Base-by-base conservation (phyloP, 1,284 basidiomycete species). In the Tilletia indica region DNA sequence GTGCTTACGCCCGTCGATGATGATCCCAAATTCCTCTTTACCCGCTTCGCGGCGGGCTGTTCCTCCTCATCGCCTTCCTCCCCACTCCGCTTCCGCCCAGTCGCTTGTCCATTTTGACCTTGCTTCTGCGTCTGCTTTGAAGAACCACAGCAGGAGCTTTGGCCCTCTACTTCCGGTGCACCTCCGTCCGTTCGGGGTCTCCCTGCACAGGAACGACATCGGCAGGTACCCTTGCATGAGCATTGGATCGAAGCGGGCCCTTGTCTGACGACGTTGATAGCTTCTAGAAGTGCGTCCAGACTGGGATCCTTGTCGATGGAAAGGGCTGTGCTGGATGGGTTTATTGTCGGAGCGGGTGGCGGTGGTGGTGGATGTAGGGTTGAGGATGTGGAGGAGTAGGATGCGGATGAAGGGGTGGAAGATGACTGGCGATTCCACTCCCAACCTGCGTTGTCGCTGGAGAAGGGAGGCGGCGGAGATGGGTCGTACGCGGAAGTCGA, bases 171-270 rank as follows among this genome's bases (percentile, higher is more conserved):
- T 25, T 14, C 9, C 11, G 6, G 19, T 14, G 3, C 21, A 58
- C 21, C 25, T 14, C 5, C 12, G 16, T 25, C 5, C 34, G 21
- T 31, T 34, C 25, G 56, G 12, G 21, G 56, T 48, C 69, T 74
- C 11, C 70, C 71, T 19, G 73, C 68, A 54, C 78, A 79, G 11
- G 74, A 70, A 8, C 58, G 68, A 48, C 78, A 79, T 9, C 71
- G 70, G 45, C 78, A 79, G 3, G 58, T 69, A 4, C 70, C 68
- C 3, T 70, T 68, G 34, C 78, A 79, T 1, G 70, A 73, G 51
- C 78, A 79, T 3, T 73, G 25, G 21, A 34, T 21, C 67, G 68
- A n/a, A 1, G 25, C 48, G 34, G 49, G 66, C 14, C 51, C 51
- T 21, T 42, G 47, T 21, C 36, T 58, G 49, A 58, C 63, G 38